Evolutionary conservation across 23 red algal genomes (phyloP), one percentile per base, ranked within the genome.

Genomic region (Agarophyton chilense): DNA sequence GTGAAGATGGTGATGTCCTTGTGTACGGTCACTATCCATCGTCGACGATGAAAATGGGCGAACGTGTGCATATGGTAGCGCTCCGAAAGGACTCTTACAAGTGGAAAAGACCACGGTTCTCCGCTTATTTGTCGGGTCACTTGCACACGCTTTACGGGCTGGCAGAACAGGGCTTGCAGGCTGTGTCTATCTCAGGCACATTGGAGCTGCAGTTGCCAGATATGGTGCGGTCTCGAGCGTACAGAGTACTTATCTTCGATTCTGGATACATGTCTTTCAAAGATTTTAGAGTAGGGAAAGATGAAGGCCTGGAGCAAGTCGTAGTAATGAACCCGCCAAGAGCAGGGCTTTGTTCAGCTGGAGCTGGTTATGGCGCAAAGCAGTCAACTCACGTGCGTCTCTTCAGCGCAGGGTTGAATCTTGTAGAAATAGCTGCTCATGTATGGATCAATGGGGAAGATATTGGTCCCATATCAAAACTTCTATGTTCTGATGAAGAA

Each of bases 171-270:
- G 88, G 88, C 22, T 47, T 91, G 39, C 77, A 81, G 28, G 73
- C 88, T 12, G 77, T 91, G 10, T 67, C 75, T 25, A 29, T 25
- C n/a, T 72, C 74, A 25, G 88, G 88, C 18, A 39, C 61, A 13
- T 40, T 91, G 9, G 88, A 91, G 61, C 60, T 91, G 44, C 74
- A 91, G 75, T 44, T 82, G 8, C 57, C 88, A 74, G 88, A 91
- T 50, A 67, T 91, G 76, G 88, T 82, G 34, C 31, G 34, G 25
- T 55, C 88, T 2, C 50, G 76, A 13, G 61, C 47, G 18, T 91
- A 55, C 57, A 55, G 88, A 73, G 88, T 91, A 0, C 16, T 91
- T 5, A 19, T 65, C 2, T 82, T 91, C 32, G 88, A 91, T 81
- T 44, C 44, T 73, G 76, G 76, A 46, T 81, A 67, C 36, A 49